Percentiles rank a stretch among this genome's conserved stretches.
These are phyloP conservation scores for Rhizopus stolonifer DNA, from an alignment of 371 early-diverging fungal genomes.

Conservation along the genomic window DNA sequence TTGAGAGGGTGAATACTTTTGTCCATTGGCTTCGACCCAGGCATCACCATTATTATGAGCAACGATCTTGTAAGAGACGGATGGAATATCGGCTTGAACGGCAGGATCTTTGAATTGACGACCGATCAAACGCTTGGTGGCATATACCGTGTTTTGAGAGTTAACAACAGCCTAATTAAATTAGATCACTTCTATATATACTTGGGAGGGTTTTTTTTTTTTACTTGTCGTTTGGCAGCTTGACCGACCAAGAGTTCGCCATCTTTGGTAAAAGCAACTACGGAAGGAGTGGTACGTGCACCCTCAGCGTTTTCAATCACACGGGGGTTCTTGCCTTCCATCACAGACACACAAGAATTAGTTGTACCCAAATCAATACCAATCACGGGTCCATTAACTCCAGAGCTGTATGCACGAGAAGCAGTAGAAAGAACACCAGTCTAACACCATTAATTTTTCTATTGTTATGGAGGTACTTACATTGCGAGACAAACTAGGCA, in stretches of 20 bases:
- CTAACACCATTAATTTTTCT: too few species aligned
- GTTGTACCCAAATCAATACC: slow-evolving; percentile 97
- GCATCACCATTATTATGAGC: slow-evolving; percentile 97
- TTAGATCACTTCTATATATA: not conserved
- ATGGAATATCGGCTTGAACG: slow-evolving; percentile 81
- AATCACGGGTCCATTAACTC: slow-evolving; percentile 79
- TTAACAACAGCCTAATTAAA: slow-evolving; percentile 49
- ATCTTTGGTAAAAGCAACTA: slow-evolving; percentile 72
- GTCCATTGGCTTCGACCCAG: slow-evolving; percentile 80
- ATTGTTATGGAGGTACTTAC: slow-evolving; percentile 5
- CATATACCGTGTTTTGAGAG: slow-evolving; percentile 87
- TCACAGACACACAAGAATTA: slow-evolving; percentile 92
- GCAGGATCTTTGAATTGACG: slow-evolving; percentile 81
- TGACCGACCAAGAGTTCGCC: slow-evolving; percentile 74
- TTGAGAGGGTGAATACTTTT: slow-evolving; percentile 92
- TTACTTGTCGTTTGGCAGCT: slow-evolving; percentile 71
- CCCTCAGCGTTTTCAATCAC: slow-evolving; percentile 79
- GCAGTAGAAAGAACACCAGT: slow-evolving; percentile 13
- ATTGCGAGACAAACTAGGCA: slow-evolving; percentile 17
- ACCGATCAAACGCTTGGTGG: slow-evolving; percentile 94
- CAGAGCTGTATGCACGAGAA: slow-evolving; percentile 50
- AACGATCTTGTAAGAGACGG: too few species aligned
- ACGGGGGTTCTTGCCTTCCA: slow-evolving; percentile 88
- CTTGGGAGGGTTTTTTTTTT: slow-evolving; percentile 22
- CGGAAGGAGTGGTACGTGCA: slow-evolving; percentile 78